Evolutionary conservation across 352 stramenopile species (phyloP).

Genomic region (Pythium pyrilobum): DNA sequence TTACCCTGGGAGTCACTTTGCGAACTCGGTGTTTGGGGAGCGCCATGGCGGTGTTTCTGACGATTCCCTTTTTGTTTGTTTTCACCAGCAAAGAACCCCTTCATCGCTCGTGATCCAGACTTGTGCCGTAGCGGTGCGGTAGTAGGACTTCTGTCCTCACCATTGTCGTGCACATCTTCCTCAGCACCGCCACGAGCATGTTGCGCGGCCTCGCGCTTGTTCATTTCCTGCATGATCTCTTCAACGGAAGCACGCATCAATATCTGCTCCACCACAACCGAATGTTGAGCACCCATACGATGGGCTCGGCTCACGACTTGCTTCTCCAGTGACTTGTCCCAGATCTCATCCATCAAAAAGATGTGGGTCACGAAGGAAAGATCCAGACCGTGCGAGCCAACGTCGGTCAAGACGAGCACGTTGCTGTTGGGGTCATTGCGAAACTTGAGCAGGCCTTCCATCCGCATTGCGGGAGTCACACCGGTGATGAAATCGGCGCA

Average conservation of each 20-base stretch:
- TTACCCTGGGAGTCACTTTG: not conserved
- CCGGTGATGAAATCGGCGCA: constrained; percentile 65
- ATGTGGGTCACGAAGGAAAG: constrained; percentile 98
- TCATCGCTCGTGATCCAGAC: not conserved
- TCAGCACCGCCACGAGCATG: not conserved
- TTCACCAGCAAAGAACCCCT: constrained; percentile 2
- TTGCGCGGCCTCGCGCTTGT: constrained; percentile 15
- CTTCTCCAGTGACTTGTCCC: constrained; percentile 92
- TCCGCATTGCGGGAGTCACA: constrained; percentile 33
- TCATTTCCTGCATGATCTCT: constrained; percentile 54
- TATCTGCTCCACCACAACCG: constrained; percentile 91
- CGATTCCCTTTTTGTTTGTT: constrained; percentile 7
- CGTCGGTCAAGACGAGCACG: constrained; percentile 92
- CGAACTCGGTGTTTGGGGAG: not conserved
- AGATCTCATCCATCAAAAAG: constrained; percentile 97
- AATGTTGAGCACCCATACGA: constrained; percentile 92
- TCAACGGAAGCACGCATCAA: constrained; percentile 86
- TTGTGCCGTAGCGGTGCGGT: not conserved
- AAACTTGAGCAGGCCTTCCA: constrained; percentile 54
- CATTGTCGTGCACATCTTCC: not conserved
- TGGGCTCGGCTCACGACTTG: constrained; percentile 96
- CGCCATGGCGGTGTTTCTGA: not conserved
- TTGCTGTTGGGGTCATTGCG: constrained; percentile 64
- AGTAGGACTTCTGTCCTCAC: not conserved
- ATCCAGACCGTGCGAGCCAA: constrained; percentile 94